These are phyloP conservation scores for Leucosporidium creatinivorum DNA, from an alignment of 768 basidiomycete genomes.

Conservation along the genomic window DNA sequence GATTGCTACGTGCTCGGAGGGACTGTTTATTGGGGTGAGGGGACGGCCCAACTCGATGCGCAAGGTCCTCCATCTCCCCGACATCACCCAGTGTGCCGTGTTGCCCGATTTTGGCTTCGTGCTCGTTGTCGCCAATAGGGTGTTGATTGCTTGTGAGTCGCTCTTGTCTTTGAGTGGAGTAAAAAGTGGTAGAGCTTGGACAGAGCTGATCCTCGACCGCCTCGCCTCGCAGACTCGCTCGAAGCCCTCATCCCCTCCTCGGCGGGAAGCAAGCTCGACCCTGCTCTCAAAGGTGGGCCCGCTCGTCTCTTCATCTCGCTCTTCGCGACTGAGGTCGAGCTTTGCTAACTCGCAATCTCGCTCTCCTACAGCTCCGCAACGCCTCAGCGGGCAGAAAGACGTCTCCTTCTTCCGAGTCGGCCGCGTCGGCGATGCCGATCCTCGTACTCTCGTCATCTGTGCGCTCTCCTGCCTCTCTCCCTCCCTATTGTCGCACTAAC, in stretches of 20 bases:
- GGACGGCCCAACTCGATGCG: constrained; percentile 83
- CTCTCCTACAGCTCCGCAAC: constrained; percentile 56
- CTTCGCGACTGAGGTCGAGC: too few relatives aligned
- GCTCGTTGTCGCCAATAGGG: constrained; percentile 78
- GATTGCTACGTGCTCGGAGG: constrained; percentile 89
- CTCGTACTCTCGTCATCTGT: constrained; percentile 74
- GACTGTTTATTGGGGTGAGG: constrained; percentile 89
- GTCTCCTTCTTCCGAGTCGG: constrained; percentile 96
- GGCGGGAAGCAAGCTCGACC: constrained; percentile 46
- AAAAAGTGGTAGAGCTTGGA: too few relatives aligned
- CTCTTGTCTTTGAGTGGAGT: neutral
- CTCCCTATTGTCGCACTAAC: too few relatives aligned
- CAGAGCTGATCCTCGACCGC: constrained; percentile 50
- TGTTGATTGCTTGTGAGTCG: constrained; percentile 59
- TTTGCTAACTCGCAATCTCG: too few relatives aligned
- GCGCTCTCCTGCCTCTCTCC: neutral
- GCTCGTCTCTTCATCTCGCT: too few relatives aligned
- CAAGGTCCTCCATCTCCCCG: constrained; percentile 84
- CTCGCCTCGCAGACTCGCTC: constrained; percentile 45
- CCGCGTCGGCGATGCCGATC: constrained; percentile 55
- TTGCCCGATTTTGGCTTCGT: constrained; percentile 94
- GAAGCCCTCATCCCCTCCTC: constrained; percentile 88
- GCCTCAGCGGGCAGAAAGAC: constrained; percentile 80
- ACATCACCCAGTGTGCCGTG: constrained; percentile 92
- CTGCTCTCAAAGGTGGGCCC: constrained; percentile 49